Conservation (phyloP, 345 rosid species). For the Arabis alpina region DNA sequence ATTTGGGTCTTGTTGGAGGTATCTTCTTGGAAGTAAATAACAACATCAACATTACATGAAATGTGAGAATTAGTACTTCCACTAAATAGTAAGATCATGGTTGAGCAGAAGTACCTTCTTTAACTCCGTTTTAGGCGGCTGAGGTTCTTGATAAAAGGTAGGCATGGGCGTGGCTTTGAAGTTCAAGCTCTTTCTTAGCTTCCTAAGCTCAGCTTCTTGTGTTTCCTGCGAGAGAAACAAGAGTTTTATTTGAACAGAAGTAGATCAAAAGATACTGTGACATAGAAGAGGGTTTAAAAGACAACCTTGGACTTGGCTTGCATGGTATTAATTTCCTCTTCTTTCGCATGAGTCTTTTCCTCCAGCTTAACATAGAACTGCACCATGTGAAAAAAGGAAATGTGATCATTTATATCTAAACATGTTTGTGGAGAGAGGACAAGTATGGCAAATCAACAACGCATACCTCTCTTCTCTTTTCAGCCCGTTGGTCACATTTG, state of each 20-base stretch:
- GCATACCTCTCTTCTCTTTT: conserved; percentile 94
- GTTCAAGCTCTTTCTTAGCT: conserved; percentile 86
- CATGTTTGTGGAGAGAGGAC: conserved; percentile 2
- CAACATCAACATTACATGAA: conserved; percentile 8
- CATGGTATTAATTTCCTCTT: conserved; percentile 70
- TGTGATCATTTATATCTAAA: neutral
- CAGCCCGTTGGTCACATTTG: conserved; percentile 96
- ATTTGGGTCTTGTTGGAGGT: conserved; percentile 93
- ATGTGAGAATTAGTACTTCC: conserved; percentile 1
- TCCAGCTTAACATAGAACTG: conserved; percentile 96
- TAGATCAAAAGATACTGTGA: neutral
- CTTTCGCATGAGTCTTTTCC: conserved; percentile 97
- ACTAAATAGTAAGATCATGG: neutral
- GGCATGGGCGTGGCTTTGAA: conserved; percentile 99
- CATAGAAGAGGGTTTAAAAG: conserved; percentile 22
- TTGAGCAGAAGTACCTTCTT: conserved; percentile 67
- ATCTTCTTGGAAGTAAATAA: conserved; percentile 56
- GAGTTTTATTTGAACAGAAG: conserved; percentile 4
- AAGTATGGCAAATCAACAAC: conserved; percentile 23
- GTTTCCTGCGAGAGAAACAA: conserved; percentile 63
- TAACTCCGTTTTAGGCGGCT: conserved; percentile 79
- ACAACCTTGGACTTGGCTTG: conserved; percentile 96
- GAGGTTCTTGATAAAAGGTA: conserved; percentile 94
- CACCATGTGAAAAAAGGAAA: conserved; percentile 31
- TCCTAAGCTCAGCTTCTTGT: conserved; percentile 93